Evolutionary conservation across 768 basidiomycete genomes (phyloP), one percentile per base, ranked within the genome.

Genomic region (Suillus subalutaceus): DNA sequence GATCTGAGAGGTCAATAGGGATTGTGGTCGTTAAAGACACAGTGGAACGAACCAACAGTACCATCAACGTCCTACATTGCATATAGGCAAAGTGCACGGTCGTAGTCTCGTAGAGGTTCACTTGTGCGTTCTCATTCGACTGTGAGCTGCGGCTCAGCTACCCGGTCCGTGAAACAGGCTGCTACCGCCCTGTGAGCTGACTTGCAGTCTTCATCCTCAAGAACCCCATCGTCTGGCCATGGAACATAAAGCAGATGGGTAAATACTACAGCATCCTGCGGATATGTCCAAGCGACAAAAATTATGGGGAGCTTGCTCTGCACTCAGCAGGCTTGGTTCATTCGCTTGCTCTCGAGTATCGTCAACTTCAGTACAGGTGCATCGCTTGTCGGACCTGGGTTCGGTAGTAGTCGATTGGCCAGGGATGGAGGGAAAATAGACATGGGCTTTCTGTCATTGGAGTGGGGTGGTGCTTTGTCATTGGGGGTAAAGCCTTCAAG

Each of bases 221-320:
- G 93, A n/a, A 94, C 86, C 32, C 92, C 90, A 69, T 93, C 88
- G 74, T 95, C 93, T 18, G 93, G 93, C 93, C 93, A 95, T 3
- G 88, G 86, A 23, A 80, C 78, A 72, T 89, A 94, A 38, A 93
- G 74, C 76, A 94, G 69, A 73, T 94, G 92, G 59, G 84, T 84
- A 75, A 94, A 91, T 38, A 81, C 74, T 59, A 88, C 73, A 23
- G 83, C 70, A 44, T 81, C 74, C 10, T 71, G 71, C 30, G 73
- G 63, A 26, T 64, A 55, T 13, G 65, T 67, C 23, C 66, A 65
- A 46, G 72, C 67, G 64, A 85, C 70, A 52, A 82, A 79, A 46
- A 79, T 70, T 57, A 91, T 70, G 1, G 88, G 86, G 5, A 94
- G 78, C 23, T 82, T 88, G 75, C 90, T 90, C 70, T 81, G 81